phyloP scores from a whole-genome alignment of 2,329 filamentous ascomycete species.

The Diplocarpon mali region DNA sequence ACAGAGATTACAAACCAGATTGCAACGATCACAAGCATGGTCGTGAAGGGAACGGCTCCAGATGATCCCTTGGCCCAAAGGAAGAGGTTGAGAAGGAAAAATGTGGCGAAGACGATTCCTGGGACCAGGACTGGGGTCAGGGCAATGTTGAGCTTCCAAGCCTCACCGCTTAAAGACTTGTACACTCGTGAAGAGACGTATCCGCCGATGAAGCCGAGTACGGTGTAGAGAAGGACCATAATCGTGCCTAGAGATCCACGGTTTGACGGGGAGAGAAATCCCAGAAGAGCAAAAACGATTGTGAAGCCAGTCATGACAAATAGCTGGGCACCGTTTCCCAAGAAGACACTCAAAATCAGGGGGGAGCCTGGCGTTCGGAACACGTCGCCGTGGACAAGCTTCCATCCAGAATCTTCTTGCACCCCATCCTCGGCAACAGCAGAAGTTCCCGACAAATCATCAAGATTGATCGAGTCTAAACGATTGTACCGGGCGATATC shows the following conservation, averaged over 20 bases:
- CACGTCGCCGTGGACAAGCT: conserved; percentile 93
- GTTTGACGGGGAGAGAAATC: conserved; percentile 91
- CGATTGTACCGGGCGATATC: conserved; percentile 96
- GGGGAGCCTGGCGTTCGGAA: conserved; percentile 81
- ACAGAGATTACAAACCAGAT: conserved; percentile 98
- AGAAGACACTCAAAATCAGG: conserved; percentile 72
- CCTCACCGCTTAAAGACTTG: conserved; percentile 84
- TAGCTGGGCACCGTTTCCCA: conserved; percentile 89
- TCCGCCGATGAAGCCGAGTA: conserved; percentile 86
- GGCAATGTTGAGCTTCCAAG: conserved; percentile 89
- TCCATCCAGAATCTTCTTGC: conserved; percentile 97
- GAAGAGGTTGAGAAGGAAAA: conserved; percentile 94
- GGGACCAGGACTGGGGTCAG: conserved; percentile 81
- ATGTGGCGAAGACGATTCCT: conserved; percentile 71
- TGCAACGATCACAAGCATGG: conserved; percentile 83
- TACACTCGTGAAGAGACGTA: conserved; percentile 86
- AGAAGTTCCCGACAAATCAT: conserved; percentile 73
- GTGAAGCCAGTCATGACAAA: conserved; percentile 97
- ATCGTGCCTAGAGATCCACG: conserved; percentile 88
- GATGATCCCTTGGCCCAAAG: conserved; percentile 89
- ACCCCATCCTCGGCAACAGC: conserved; percentile 78
- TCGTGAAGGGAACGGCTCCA: conserved; percentile 89
- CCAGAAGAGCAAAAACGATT: conserved; percentile 84
- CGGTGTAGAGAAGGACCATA: conserved; percentile 84
- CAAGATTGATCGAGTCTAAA: conserved; percentile 79